A percentile compares a stretch with the other conserved stretches of the same genome.
Conservation (phyloP, 148 eudicot species). For the Arbutus unedo region DNA sequence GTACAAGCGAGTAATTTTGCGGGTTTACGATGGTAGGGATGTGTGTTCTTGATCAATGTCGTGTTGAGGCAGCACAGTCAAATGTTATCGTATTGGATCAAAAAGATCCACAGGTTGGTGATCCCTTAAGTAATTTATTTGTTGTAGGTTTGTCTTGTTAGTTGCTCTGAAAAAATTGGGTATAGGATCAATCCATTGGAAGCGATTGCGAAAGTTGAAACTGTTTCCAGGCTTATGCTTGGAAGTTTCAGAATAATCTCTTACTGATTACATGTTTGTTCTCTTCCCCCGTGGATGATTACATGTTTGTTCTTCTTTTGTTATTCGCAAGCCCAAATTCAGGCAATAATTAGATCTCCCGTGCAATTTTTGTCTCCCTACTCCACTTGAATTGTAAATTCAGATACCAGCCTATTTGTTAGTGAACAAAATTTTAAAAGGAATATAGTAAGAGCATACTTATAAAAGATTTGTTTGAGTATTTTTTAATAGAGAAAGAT, state of each 20-base stretch:
- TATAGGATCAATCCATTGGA: neutral
- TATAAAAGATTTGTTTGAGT: too few relatives aligned
- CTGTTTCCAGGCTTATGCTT: neutral
- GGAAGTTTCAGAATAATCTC: neutral
- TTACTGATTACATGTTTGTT: neutral
- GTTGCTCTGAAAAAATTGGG: neutral
- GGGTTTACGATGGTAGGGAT: neutral
- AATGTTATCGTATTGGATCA: neutral
- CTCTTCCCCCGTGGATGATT: neutral
- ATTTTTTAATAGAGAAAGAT: too few relatives aligned
- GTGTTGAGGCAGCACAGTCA: neutral
- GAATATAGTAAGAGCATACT: too few relatives aligned
- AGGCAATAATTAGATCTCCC: neutral
- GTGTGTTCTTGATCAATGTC: neutral
- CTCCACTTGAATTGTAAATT: neutral
- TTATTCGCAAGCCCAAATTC: neutral
- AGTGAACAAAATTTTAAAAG: too few relatives aligned
- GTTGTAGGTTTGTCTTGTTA: neutral
- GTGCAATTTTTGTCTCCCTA: neutral
- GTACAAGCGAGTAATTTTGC: neutral
- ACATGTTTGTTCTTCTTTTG: neutral
- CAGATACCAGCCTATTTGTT: neutral
- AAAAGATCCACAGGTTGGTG: constrained; percentile 6
- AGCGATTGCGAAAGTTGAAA: constrained; percentile 2
- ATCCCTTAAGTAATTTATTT: neutral